Evolutionary conservation across 441 rosid genomes (phyloP).

Genomic region (Arabidopsis lyrata): DNA sequence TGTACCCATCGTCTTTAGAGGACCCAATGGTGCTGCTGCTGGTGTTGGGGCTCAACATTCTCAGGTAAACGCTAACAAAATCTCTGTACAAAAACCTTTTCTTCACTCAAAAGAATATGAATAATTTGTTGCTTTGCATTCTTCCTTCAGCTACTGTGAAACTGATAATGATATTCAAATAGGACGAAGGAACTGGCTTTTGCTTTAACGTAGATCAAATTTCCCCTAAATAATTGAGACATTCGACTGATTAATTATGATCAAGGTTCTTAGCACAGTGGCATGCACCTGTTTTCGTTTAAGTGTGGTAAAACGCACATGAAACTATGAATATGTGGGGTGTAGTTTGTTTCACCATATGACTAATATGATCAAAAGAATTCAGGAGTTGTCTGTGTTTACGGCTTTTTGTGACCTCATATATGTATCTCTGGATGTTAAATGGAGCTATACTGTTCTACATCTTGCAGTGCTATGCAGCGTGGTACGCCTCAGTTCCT

Average conservation of each 20-base stretch:
- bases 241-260: neutral
- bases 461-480: slow-evolving; percentile 81
- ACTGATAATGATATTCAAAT: slow-evolving; percentile 10
- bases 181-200: slow-evolving; percentile 20
- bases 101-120: neutral
- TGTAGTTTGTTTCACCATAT: neutral
- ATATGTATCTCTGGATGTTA: slow-evolving; percentile 17
- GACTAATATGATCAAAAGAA: neutral
- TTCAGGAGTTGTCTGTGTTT: slow-evolving; percentile 1
- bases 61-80: slow-evolving; percentile 39
- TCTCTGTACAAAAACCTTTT: slow-evolving; percentile 4
- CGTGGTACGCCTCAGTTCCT: slow-evolving; percentile 89
- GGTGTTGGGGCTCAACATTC: slow-evolving; percentile 95
- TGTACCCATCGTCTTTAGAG: slow-evolving; percentile 92
- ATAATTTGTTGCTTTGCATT: slow-evolving; percentile 6
- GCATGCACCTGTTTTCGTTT: slow-evolving; percentile 1
- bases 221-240: slow-evolving; percentile 1
- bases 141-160: slow-evolving; percentile 1
- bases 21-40: slow-evolving; percentile 98
- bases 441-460: slow-evolving; percentile 11
- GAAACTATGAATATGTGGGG: neutral
- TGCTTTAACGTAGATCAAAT: slow-evolving; percentile 16
- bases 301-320: neutral
- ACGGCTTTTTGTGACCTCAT: slow-evolving; percentile 1
- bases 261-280: slow-evolving; percentile 9